These are phyloP conservation scores for Stephania cephalantha DNA, from an alignment of 164 flowering plant species.

Conservation along the genomic window DNA sequence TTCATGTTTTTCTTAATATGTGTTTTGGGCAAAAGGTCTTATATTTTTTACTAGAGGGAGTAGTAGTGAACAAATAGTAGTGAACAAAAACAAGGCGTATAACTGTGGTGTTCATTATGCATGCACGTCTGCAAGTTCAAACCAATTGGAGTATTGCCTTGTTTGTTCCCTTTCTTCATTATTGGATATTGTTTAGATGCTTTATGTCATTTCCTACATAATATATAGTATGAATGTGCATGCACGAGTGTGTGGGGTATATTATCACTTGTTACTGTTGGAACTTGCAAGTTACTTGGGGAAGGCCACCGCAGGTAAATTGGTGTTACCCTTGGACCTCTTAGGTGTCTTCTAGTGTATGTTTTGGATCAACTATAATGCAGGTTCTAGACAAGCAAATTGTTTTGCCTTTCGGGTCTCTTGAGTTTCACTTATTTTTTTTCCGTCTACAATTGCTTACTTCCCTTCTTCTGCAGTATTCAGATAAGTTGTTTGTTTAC, in stretches of 20 bases:
- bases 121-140: background rate
- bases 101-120: background rate
- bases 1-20: no score
- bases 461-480: conserved; percentile 49
- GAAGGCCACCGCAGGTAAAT: background rate
- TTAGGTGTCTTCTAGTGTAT: background rate
- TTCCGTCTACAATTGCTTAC: background rate
- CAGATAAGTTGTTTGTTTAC: conserved; percentile 61
- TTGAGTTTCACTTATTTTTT: conserved; percentile 2
- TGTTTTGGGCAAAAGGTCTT: no score
- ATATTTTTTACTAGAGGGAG: no score
- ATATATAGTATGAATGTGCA: no score
- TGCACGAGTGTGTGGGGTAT: background rate
- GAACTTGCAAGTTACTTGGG: background rate
- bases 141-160: background rate
- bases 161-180: background rate
- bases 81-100: background rate
- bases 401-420: conserved; percentile 2
- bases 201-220: no score
- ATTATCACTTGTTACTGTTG: background rate
- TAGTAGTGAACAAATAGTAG: background rate
- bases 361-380: no score
- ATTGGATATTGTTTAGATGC: background rate
- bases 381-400: background rate
- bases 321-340: background rate